Evolutionary conservation across 2,329 filamentous ascomycete species (phyloP), one percentile per base, ranked within the genome.

Genomic region (Venturia effusa): DNA sequence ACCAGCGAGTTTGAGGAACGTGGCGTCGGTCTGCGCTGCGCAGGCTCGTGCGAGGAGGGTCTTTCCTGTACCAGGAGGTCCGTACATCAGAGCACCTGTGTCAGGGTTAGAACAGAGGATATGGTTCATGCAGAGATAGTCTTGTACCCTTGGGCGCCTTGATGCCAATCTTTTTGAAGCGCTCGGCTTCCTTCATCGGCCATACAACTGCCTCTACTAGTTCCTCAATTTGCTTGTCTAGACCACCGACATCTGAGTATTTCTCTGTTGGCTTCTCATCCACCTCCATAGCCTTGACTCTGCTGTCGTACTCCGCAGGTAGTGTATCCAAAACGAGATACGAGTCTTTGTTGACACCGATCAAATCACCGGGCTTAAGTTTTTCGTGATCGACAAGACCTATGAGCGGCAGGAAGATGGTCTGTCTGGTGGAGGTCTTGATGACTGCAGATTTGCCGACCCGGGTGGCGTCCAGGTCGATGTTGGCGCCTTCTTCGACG

Each of bases 191-290:
- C 84, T 97, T 97, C 94, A 99, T 99, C 1, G 94, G 94, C 93
- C 93, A 97, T 37, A 99, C 94, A 61, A 99, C 94, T 64, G 94
- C 94, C 80, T 99, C 94, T 10, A 99, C 92, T 63, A 99, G 84
- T 79, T 99, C 95, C 76, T 97, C 93, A 73, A 99, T 99, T 81
- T 99, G 94, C 80, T 99, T 99, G 78, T 97, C 92, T 71, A 99
- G 78, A 61, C 94, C 94, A 78, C 94, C 94, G 17, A 99, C 95
- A 79, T 99, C 94, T 63, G 88, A 94, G 80, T 99, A 99, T 79
- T 97, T 96, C 78, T 99, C 94, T 45, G 92, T 97, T 11, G 94
- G 95, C 83, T 99, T 99, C 83, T 99, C 95, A 72, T 99, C 94
- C 8, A 99, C 94, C 80, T 99, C 95, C 94, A 99, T 99, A 41